Evolutionary conservation across 192 early-diverging fungal genomes (phyloP), one percentile per base, ranked within the genome.

Genomic region (Backusella mclennaniae): DNA sequence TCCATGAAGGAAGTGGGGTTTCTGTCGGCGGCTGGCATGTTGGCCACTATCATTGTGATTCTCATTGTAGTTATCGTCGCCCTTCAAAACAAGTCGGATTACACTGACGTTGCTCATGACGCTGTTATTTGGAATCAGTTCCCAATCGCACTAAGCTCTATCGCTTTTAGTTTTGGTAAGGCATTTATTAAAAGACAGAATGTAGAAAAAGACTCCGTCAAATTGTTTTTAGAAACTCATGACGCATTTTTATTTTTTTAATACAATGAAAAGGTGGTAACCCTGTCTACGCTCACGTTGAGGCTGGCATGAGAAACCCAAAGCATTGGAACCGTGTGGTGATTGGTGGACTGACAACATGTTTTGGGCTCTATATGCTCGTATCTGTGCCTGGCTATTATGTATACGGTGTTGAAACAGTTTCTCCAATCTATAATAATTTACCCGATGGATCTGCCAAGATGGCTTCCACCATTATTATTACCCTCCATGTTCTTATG

Each of bases 261-360:
- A 49, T 26, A 46, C 15, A 17, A 49, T 7, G 4, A 19, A 46
- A 70, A 80, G 74, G 69, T 35, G 94, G 93, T 1, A 93, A 93
- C 38, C 90, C 90, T 35, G 91, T 94, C 5, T 95, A 94, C 67
- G 90, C 94, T 5, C 91, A 95, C 69, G 88, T 93, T 17, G 92
- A 95, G 70, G 82, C 86, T 6, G 84, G 87, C 36, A 94, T 95
- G 94, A 82, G 77, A 41, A 78, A 90, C 53, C 94, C 94, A 9
- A 79, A 89, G 14, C 82, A 88, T 21, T 95, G 93, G 87, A 81
- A 86, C 15, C 84, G 67, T 4, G 94, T 92, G 8, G 76, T 93
- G 1, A 81, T 78, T 71, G 31, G 76, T 0, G 85, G 87, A 1
- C 86, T 93, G 84, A 73, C 76, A 9, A 78, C 89, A 36, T 93